Conservation (phyloP, 257 asterid species). For the Craterostigma plantagineum region DNA sequence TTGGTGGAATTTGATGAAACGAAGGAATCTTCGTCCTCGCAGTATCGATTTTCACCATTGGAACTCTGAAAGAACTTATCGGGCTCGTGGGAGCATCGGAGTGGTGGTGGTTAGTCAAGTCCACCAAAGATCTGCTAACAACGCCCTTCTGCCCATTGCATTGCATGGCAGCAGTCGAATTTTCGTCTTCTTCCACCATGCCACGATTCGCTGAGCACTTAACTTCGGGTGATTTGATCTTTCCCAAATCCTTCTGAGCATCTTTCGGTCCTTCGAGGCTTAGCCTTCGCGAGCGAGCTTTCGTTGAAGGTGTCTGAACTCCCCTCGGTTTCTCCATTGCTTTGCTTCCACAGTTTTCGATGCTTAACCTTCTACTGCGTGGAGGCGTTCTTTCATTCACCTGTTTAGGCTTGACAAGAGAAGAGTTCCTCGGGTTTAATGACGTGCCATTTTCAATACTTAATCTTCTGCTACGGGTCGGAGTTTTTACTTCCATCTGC, state of each 20-base stretch:
- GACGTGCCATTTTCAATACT: slow-evolving; percentile 32
- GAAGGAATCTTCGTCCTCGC: slow-evolving; percentile 23
- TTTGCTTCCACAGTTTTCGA: slow-evolving; percentile 23
- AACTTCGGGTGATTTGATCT: slow-evolving; percentile 5
- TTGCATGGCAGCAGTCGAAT: neutral
- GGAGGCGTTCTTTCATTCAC: slow-evolving; percentile 17
- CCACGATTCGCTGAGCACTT: slow-evolving; percentile 10
- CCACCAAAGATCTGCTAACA: slow-evolving; percentile 5
- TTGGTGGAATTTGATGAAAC: slow-evolving; percentile 25
- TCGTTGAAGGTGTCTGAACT: slow-evolving; percentile 26
- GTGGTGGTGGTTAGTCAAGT: slow-evolving; percentile 8
- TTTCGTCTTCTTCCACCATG: neutral
- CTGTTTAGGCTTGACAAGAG: slow-evolving; percentile 22
- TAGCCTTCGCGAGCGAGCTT: slow-evolving; percentile 37
- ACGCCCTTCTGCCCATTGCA: neutral
- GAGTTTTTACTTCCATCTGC: slow-evolving; percentile 11
- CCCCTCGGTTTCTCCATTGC: slow-evolving; percentile 15
- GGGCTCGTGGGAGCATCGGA: slow-evolving; percentile 30
- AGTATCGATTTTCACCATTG: slow-evolving; percentile 16
- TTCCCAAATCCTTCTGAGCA: slow-evolving; percentile 8
- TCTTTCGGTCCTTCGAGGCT: slow-evolving; percentile 60
- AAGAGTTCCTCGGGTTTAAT: neutral
- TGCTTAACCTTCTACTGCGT: slow-evolving; percentile 52
- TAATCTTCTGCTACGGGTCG: slow-evolving; percentile 32
- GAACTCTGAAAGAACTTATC: slow-evolving; percentile 13